Evolutionary conservation across 148 eudicot genomes (phyloP).

Genomic region (Gaultheria prostrata): DNA sequence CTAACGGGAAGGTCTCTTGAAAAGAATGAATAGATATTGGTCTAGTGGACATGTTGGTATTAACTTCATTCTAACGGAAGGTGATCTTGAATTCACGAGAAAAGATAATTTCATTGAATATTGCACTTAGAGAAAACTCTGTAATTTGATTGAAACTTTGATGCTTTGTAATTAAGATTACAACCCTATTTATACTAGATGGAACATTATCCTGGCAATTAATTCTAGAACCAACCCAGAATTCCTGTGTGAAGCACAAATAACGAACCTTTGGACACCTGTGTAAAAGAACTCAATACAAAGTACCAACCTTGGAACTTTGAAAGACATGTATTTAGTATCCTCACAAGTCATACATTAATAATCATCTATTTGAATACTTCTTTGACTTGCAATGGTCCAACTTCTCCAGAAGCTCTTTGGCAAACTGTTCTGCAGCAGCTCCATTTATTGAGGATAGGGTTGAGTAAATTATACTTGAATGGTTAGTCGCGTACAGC

Average conservation of each 20-base stretch:
- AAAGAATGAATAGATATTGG: background rate
- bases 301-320: background rate
- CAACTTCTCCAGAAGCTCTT: background rate
- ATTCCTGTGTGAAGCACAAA: too few relatives aligned
- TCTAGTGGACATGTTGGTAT: background rate
- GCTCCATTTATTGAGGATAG: background rate
- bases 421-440: background rate
- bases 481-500: background rate
- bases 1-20: background rate
- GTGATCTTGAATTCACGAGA: background rate
- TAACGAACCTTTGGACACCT: too few relatives aligned
- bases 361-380: background rate
- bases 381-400: background rate
- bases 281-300: too few relatives aligned
- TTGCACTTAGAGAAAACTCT: background rate
- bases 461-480: background rate
- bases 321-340: background rate
- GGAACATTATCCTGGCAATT: background rate
- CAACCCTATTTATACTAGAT: background rate
- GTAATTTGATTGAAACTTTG: background rate
- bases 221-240: background rate
- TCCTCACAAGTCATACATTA: background rate
- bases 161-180: background rate
- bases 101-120: background rate
- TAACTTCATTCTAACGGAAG: background rate